A percentile compares a stretch with the other conserved stretches of the same genome.
Evolutionary conservation across 140 eudicot genomes (phyloP).

Genomic region (Stevia rebaudiana): DNA sequence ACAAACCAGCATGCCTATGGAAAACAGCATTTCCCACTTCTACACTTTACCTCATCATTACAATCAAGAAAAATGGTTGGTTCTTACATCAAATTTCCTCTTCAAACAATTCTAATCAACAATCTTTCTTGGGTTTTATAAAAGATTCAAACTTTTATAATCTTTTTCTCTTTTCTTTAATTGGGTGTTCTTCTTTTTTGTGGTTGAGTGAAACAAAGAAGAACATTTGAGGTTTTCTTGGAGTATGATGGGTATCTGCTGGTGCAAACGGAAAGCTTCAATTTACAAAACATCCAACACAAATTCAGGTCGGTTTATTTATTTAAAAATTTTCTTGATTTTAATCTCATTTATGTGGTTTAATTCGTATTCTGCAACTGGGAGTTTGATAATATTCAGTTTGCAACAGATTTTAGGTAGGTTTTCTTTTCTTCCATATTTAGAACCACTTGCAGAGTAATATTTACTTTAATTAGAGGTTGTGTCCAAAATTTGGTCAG

Average conservation of each 20-base stretch:
- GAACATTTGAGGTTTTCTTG: constrained; percentile 7
- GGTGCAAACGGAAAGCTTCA: constrained; percentile 65
- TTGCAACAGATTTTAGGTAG: not conserved
- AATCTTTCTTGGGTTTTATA: constrained; percentile 16
- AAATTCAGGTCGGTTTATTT: constrained; percentile 51
- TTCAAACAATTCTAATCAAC: constrained; percentile 8
- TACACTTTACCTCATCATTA: constrained; percentile 40
- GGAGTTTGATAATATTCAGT: constrained; percentile 10
- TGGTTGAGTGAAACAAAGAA: not conserved
- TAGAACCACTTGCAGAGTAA: not conserved
- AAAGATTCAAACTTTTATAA: constrained; percentile 30
- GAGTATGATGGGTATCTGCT: constrained; percentile 73
- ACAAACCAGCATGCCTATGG: constrained; percentile 30
- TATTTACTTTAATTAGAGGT: not conserved
- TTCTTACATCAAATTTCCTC: constrained; percentile 18
- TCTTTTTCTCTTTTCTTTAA: constrained; percentile 21
- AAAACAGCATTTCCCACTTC: constrained; percentile 36
- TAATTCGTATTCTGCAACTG: constrained; percentile 2
- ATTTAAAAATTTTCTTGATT: not conserved
- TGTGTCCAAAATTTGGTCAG: not conserved
- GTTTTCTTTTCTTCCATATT: not conserved
- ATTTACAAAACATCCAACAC: constrained; percentile 64
- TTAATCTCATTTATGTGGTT: not conserved
- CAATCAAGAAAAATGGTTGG: constrained; percentile 32
- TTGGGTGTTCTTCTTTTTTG: constrained; percentile 19